A percentile compares a stretch with the other conserved stretches of the same genome.
Conservation (phyloP, 1,139 yeast genomes). For the Ashbya aceris region DNA sequence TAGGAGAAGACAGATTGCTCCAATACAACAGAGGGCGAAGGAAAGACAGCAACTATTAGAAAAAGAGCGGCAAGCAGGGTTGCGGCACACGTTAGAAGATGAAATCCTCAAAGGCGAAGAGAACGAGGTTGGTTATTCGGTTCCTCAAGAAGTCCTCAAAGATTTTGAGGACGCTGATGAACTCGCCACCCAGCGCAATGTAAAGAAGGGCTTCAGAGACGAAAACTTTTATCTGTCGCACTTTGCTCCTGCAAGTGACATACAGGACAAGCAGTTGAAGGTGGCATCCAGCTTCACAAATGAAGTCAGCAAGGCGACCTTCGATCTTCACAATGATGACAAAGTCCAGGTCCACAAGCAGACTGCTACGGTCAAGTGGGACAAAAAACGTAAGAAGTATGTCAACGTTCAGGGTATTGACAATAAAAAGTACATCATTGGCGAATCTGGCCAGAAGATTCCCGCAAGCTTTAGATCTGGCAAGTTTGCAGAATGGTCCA, state of each 20-base stretch:
- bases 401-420: constrained; percentile 73
- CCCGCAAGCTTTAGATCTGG: constrained; percentile 94
- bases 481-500: constrained; percentile 83
- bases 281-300: constrained; percentile 60
- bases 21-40: constrained; percentile 67
- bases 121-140: constrained; percentile 49
- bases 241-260: constrained; percentile 71
- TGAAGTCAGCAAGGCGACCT: constrained; percentile 76
- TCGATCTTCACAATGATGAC: constrained; percentile 79
- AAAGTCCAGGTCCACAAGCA: constrained; percentile 51
- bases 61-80: constrained; percentile 68
- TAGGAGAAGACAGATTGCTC: constrained; percentile 81
- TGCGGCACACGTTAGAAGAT: constrained; percentile 63
- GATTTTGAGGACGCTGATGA: constrained; percentile 59
- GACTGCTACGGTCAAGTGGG: constrained; percentile 82
- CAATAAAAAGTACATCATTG: constrained; percentile 71
- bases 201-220: constrained; percentile 55
- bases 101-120: constrained; percentile 49
- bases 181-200: constrained; percentile 31
- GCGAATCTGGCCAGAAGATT: constrained; percentile 88
- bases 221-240: constrained; percentile 82
- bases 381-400: constrained; percentile 85
- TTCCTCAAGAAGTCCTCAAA: constrained; percentile 43
- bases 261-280: constrained; percentile 76
- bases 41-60: constrained; percentile 63